Base-by-base conservation (phyloP, 2,329 filamentous ascomycete species). In the Chaetomium sp. region DNA sequence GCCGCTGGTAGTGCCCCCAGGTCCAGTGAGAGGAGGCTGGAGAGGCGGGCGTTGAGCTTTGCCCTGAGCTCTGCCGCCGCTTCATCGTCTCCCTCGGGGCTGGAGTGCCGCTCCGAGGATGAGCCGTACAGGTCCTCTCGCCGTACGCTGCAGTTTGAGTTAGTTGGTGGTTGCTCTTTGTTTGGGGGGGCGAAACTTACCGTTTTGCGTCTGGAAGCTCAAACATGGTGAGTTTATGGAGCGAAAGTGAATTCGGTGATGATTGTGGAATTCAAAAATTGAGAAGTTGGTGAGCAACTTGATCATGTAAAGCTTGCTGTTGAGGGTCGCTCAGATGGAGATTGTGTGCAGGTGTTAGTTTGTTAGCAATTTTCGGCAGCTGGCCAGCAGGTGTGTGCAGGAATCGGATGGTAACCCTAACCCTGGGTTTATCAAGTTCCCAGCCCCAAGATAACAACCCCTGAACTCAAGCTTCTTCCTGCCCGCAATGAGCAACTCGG, bases 191-290 rank as follows among this genome's bases (percentile, higher is more conserved):
- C 7, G 55, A 60, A 29, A 67, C 77, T 65, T 74, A 84, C 83
- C 82, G 78, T 72, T 85, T 85, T 56, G 82, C 81, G 63, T 83
- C 78, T 38, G 83, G 82, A 9, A 84, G 62, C 49, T 82, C 80
- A 69, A 84, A 84, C 82, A 85, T 85, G 66, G 38, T 70, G 47
- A 65, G 25, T 33, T 12, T 33, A 12, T 38, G 21, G 8, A 47
- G 13, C 19, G 19, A 21, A 57, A 16, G 45, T 54, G 35, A 7
- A 21, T n/a, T 25, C 10, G 6, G 13, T 16, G 49, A 25, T 53
- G 2, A 19, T 19, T 23, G 12, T 16, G 16, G 23, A 19, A 4
- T 51, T 54, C 13, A 2, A 16, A 29, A n/a, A 19, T 25, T 35
- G 47, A 27, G 38, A 33, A 49, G 57, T 21, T 54, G 23, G 23